These are phyloP conservation scores for Phlyctochytrium arcticum DNA, from an alignment of 192 early-diverging fungal species.

Conservation along the genomic window DNA sequence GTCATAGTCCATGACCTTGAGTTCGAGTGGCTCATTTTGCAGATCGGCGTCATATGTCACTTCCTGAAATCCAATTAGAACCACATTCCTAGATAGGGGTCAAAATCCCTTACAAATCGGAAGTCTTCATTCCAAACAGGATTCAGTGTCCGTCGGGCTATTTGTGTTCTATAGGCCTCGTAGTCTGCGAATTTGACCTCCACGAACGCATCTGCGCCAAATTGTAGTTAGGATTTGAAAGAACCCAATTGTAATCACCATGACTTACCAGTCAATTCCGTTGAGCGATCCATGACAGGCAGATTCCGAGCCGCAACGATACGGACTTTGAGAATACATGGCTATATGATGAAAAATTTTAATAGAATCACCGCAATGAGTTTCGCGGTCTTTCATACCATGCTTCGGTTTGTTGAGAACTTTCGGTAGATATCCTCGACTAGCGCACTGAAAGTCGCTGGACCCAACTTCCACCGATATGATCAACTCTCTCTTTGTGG, in stretches of 20 bases:
- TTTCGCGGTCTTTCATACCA: no score
- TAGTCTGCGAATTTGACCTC: slow-evolving; percentile 73
- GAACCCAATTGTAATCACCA: not conserved
- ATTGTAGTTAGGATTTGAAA: not conserved
- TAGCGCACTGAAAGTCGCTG: no score
- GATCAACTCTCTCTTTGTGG: no score
- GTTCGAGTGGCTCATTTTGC: slow-evolving; percentile 79
- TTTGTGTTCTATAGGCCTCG: slow-evolving; percentile 61
- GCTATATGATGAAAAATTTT: slow-evolving; percentile 30
- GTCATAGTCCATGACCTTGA: slow-evolving; percentile 72
- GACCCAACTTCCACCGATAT: no score
- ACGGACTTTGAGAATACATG: slow-evolving; percentile 74
- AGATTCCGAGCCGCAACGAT: slow-evolving; percentile 67
- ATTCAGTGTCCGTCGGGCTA: slow-evolving; percentile 67
- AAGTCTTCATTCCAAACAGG: slow-evolving; percentile 83
- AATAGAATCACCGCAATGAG: no score
- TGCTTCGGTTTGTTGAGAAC: no score
- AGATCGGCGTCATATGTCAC: slow-evolving; percentile 70
- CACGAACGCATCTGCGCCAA: slow-evolving; percentile 67
- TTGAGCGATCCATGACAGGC: slow-evolving; percentile 79
- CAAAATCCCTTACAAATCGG: slow-evolving; percentile 46
- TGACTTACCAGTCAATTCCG: slow-evolving; percentile 58
- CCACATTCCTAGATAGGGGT: not conserved
- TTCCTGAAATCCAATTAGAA: slow-evolving; percentile 30
- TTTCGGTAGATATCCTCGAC: no score